Conservation (phyloP, 2,329 filamentous ascomycete genomes). For the Calonectria multiphialidica region DNA sequence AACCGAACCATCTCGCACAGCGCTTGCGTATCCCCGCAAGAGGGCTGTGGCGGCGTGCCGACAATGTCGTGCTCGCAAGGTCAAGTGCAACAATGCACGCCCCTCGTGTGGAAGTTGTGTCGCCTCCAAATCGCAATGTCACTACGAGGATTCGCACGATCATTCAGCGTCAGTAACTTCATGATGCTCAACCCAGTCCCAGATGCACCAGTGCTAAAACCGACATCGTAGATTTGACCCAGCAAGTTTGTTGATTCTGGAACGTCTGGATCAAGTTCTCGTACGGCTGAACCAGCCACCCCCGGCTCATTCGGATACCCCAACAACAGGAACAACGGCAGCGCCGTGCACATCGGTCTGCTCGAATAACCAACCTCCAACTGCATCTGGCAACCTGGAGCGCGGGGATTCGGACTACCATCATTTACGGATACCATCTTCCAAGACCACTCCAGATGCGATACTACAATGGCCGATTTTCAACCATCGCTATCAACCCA, state of each 20-base stretch:
- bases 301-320: not conserved
- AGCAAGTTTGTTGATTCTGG: constrained; percentile 24
- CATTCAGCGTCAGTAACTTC: constrained; percentile 7
- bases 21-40: constrained; percentile 17
- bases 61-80: constrained; percentile 22
- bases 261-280: constrained; percentile 23
- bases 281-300: constrained; percentile 9
- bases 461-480: constrained; percentile 25
- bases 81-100: constrained; percentile 26
- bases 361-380: not conserved
- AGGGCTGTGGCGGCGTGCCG: constrained; percentile 22
- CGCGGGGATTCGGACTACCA: constrained; percentile 1
- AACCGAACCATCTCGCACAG: not conserved
- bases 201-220: not conserved
- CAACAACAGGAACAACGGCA: not conserved
- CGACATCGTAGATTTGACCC: constrained; percentile 16
- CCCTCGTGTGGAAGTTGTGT: constrained; percentile 22
- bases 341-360: not conserved
- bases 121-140: constrained; percentile 6
- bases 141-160: constrained; percentile 11
- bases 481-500: constrained; percentile 3
- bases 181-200: not conserved
- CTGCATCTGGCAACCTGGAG: not conserved
- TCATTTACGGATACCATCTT: constrained; percentile 18
- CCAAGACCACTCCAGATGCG: constrained; percentile 13